Conservation (phyloP, 73 alveolate species). For the Tetrahymena malaccensis region DNA sequence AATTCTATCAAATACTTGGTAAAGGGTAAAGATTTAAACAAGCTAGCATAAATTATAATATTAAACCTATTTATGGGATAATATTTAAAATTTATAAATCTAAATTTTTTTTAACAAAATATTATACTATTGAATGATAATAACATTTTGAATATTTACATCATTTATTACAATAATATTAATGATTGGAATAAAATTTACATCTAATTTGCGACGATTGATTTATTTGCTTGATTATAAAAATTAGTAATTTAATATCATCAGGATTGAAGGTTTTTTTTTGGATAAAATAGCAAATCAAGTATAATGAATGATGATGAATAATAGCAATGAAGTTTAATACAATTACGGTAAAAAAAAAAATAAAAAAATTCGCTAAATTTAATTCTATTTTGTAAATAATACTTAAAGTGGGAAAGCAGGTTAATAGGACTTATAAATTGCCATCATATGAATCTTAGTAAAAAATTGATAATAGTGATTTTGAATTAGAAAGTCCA, state of each 20-base stretch:
- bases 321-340: neutral
- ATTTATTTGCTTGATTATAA: neutral
- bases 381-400: neutral
- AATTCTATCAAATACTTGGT: no score
- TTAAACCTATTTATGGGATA: no score
- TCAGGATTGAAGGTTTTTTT: neutral
- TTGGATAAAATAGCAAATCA: neutral
- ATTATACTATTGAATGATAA: neutral
- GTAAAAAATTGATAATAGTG: neutral
- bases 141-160: neutral
- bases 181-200: neutral
- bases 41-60: no score
- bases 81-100: no score
- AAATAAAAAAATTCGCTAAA: neutral
- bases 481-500: neutral
- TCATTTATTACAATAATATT: neutral
- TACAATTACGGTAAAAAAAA: neutral
- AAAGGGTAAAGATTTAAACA: no score
- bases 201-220: neutral
- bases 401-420: neutral
- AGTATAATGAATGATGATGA: neutral
- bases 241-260: neutral
- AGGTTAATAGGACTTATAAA: neutral
- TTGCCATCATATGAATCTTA: neutral
- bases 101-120: neutral